A percentile compares a stretch with the other conserved stretches of the same genome.
Conservation (phyloP, 768 basidiomycete species). For the Amanita rubescens region DNA sequence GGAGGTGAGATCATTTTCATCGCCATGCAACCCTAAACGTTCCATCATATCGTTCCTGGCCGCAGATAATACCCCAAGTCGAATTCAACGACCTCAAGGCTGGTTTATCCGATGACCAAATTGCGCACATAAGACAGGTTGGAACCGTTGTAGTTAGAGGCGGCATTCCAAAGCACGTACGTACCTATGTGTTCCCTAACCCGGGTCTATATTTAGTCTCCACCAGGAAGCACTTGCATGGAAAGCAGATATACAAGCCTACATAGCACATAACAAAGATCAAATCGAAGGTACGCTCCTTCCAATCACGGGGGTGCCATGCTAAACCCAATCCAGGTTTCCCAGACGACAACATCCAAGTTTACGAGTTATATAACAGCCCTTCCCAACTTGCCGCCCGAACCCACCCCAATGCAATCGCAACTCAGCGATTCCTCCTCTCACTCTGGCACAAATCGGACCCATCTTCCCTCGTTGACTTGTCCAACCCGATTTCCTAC, state of each 20-base stretch:
- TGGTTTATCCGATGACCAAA: conserved; percentile 41
- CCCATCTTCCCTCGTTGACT: conserved; percentile 32
- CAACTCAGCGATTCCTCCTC: conserved; percentile 50
- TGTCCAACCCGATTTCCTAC: conserved; percentile 62
- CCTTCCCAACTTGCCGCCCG: conserved; percentile 58
- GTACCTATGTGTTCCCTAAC: conserved; percentile 4
- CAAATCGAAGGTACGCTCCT: conserved; percentile 37
- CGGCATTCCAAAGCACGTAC: conserved; percentile 46
- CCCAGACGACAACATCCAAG: conserved; percentile 61
- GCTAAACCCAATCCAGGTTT: conserved; percentile 37
- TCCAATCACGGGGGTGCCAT: not conserved
- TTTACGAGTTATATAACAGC: conserved; percentile 69
- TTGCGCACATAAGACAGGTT: conserved; percentile 35
- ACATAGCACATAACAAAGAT: conserved; percentile 39
- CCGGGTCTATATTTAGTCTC: conserved; percentile 1
- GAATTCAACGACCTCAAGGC: conserved; percentile 33
- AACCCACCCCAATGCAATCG: conserved; percentile 51
- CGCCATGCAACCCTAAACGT: not conserved
- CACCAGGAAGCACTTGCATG: conserved; percentile 50
- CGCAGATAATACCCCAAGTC: conserved; percentile 46
- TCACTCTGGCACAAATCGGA: conserved; percentile 52
- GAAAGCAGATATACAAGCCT: conserved; percentile 48
- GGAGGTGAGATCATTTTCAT: conserved; percentile 28
- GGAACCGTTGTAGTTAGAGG: conserved; percentile 54
- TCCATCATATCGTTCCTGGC: no score